Evolutionary conservation across 2,329 filamentous ascomycete genomes (phyloP).

Genomic region (Pseudogymnoascus sp.): DNA sequence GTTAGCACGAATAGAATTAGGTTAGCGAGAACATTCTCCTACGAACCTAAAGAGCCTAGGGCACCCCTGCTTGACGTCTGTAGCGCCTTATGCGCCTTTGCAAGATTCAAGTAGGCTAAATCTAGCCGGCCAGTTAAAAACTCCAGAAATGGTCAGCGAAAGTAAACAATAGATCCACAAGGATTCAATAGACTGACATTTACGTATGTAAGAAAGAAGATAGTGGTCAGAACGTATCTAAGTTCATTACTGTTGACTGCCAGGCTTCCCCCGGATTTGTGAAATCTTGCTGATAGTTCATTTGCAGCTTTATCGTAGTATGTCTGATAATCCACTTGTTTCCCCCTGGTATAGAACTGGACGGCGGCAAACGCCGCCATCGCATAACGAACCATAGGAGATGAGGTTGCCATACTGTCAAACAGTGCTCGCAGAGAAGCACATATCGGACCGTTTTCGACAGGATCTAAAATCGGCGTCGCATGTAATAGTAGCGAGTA

Average conservation of each 20-base stretch:
- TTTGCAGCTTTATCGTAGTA: conserved; percentile 6
- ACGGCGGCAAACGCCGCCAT: conserved; percentile 2
- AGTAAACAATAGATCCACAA: not conserved
- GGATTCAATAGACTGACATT: not conserved
- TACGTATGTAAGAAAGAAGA: conserved; percentile 6
- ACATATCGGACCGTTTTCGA: conserved; percentile 1
- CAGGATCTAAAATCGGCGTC: conserved; percentile 1
- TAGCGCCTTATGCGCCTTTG: conserved; percentile 7
- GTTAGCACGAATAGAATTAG: not conserved
- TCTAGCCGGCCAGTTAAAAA: conserved; percentile 8
- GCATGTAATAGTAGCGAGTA: conserved; percentile 7
- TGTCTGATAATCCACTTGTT: conserved; percentile 4
- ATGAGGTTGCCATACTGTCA: conserved; percentile 6
- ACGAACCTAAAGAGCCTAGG: conserved; percentile 8
- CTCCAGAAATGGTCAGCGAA: not conserved
- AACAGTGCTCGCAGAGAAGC: conserved; percentile 1
- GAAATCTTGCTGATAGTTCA: not conserved
- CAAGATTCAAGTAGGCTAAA: conserved; percentile 8
- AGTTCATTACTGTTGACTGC: not conserved
- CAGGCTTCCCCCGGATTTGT: not conserved
- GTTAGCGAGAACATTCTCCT: not conserved
- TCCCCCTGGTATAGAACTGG: not conserved
- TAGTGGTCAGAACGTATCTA: conserved; percentile 8
- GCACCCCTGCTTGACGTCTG: conserved; percentile 4
- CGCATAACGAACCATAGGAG: not conserved